A percentile compares a stretch with the other conserved stretches of the same genome.
Conservation (phyloP, 2,329 filamentous ascomycete species). For the Alternaria triticina region DNA sequence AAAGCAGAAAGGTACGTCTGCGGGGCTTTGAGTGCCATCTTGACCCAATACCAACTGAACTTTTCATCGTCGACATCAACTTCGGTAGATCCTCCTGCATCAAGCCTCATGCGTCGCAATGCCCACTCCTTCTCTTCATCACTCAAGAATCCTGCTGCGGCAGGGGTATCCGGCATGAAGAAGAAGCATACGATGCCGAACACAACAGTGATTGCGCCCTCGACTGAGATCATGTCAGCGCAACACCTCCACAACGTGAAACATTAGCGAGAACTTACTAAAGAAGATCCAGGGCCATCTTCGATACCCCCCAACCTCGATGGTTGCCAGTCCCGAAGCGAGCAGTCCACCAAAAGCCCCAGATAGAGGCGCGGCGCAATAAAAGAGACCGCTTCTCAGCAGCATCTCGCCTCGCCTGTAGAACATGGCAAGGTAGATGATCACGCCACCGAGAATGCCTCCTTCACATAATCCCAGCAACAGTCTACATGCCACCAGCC, state of each 20-base stretch:
- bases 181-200: slow-evolving; percentile 58
- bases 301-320: slow-evolving; percentile 46
- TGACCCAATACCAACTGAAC: slow-evolving; percentile 53
- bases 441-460: slow-evolving; percentile 50
- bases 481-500: slow-evolving; percentile 49
- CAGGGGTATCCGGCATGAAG: slow-evolving; percentile 57
- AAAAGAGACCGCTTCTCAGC: slow-evolving; percentile 49
- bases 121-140: slow-evolving; percentile 36
- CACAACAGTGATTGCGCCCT: slow-evolving; percentile 36
- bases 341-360: slow-evolving; percentile 54
- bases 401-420: slow-evolving; percentile 51
- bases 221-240: slow-evolving; percentile 38
- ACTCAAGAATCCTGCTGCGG: slow-evolving; percentile 42
- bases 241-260: not conserved
- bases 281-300: slow-evolving; percentile 44
- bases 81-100: slow-evolving; percentile 32
- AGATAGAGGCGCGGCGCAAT: slow-evolving; percentile 47
- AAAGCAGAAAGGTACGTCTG: slow-evolving; percentile 50
- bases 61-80: slow-evolving; percentile 46
- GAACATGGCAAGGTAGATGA: slow-evolving; percentile 53
- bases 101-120: slow-evolving; percentile 35
- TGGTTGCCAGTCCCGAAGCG: slow-evolving; percentile 51
- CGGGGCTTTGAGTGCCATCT: slow-evolving; percentile 36
- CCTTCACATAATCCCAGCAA: slow-evolving; percentile 53
- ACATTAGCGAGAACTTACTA: slow-evolving; percentile 10